These are phyloP conservation scores for Rosellinia necatrix DNA, from an alignment of 2,329 filamentous ascomycete species.

Conservation along the genomic window DNA sequence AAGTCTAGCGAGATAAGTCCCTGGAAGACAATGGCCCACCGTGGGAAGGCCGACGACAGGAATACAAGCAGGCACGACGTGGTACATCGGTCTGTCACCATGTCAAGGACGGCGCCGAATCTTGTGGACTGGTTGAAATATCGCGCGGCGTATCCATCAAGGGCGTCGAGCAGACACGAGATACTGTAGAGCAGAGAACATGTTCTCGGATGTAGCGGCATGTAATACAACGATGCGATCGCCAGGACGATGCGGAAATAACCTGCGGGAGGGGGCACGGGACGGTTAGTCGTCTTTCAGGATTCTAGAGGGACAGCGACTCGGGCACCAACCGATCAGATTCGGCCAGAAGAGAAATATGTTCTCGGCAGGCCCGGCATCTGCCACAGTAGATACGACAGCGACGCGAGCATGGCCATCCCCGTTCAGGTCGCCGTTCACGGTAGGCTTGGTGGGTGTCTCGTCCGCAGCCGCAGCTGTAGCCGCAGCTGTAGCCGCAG, in stretches of 20 bases:
- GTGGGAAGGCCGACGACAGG: conserved; percentile 89
- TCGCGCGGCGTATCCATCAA: conserved; percentile 92
- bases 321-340: conserved; percentile 67
- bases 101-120: conserved; percentile 96
- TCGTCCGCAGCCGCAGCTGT: conserved; percentile 33
- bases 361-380: conserved; percentile 63
- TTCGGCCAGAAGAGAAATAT: conserved; percentile 84
- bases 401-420: conserved; percentile 46
- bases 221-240: conserved; percentile 94
- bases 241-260: conserved; percentile 81
- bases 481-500: conserved; percentile 35
- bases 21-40: conserved; percentile 95
- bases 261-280: conserved; percentile 51
- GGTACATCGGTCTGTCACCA: conserved; percentile 98
- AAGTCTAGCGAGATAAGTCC: conserved; percentile 89
- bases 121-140: conserved; percentile 89
- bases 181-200: conserved; percentile 91
- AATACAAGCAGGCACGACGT: conserved; percentile 95
- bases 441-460: conserved; percentile 28
- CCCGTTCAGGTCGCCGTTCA: conserved; percentile 46
- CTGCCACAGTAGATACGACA: conserved; percentile 39
- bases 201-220: conserved; percentile 96
- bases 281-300: conserved; percentile 9
- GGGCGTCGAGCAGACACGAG: conserved; percentile 91
- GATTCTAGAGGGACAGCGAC: neutral